Percentiles rank a stretch among this genome's conserved stretches.
These are phyloP conservation scores for Mycena sanguinolenta DNA, from an alignment of 768 basidiomycete genomes.

Conservation along the genomic window DNA sequence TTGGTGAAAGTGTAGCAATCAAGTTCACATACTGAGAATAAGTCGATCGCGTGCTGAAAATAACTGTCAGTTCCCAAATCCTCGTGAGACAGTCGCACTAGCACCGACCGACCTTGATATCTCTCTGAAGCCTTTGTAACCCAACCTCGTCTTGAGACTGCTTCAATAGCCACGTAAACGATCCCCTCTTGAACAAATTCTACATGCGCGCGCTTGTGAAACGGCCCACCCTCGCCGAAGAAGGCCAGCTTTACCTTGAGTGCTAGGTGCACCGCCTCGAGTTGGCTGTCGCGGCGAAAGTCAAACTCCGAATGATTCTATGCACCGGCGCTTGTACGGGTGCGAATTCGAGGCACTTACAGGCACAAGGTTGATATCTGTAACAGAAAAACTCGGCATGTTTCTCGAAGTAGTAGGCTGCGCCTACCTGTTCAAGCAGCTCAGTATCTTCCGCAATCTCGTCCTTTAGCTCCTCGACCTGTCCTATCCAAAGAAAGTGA, in stretches of 20 bases:
- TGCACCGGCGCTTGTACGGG: neutral
- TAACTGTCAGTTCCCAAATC: neutral
- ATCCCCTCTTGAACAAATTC: slow-evolving; percentile 32
- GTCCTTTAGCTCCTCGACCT: slow-evolving; percentile 33
- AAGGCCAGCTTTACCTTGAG: slow-evolving; percentile 23
- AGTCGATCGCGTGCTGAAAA: slow-evolving; percentile 35
- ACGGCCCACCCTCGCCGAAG: neutral
- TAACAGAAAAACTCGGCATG: neutral
- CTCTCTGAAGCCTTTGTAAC: slow-evolving; percentile 30
- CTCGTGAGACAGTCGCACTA: too few species aligned
- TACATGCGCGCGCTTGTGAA: neutral
- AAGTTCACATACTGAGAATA: slow-evolving; percentile 34
- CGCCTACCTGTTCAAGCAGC: slow-evolving; percentile 25
- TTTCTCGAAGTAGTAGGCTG: neutral
- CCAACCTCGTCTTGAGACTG: slow-evolving; percentile 35
- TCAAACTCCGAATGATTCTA: slow-evolving; percentile 24
- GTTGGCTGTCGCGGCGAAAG: slow-evolving; percentile 26
- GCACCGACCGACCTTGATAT: slow-evolving; percentile 32
- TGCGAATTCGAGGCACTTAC: slow-evolving; percentile 23
- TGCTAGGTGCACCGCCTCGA: slow-evolving; percentile 33
- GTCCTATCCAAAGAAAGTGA: neutral
- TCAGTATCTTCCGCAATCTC: slow-evolving; percentile 30
- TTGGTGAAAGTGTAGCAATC: neutral
- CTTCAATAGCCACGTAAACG: slow-evolving; percentile 35
- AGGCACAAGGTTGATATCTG: slow-evolving; percentile 36